Evolutionary conservation across 2,329 filamentous ascomycete genomes (phyloP), one percentile per base, ranked within the genome.

Genomic region (Alternaria infectoria): DNA sequence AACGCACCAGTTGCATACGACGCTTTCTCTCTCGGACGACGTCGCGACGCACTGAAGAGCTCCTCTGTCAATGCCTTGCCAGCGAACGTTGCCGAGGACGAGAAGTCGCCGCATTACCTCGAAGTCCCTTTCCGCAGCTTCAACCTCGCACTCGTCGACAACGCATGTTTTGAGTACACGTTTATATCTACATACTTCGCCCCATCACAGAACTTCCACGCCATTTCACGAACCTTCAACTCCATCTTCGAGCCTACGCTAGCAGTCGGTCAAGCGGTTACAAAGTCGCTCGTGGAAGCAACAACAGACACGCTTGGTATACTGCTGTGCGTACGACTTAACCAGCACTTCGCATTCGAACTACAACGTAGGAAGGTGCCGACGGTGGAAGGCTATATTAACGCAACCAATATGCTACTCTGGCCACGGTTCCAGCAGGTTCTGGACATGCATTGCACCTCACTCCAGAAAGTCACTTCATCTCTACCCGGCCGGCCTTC

Each of bases 391-490:
- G 87, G 89, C 43, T 99, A 99, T 77, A 90, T 97, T 77, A 99
- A 99, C 78, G 94, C 89, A 49, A 97, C 93, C 6, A 94, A 91
- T 75, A 99, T 99, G 93, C 88, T 96, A 3, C 87, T 99, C 6
- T 99, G 96, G 96, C 96, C 96, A 8, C 90, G 95, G 25, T 92
- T 99, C 73, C 96, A 99, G 80, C 88, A 93, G 60, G 90, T 97
- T 71, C 97, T 99, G 89, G 94, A 97, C 77, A 87, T 90, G 59
- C 96, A 99, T 77, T 93, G 92, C 81, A 93, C 97, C 57, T 96
- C 93, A 1, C 86, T 99, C 36, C 91, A 91, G 55, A 86, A 85
- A 63, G 81, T 84, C 49, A 84, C 85, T 3, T 79, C 79, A 3
- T 80, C 81, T 1, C 71, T 85, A 1, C 77, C 79, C 4, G 74